Evolutionary conservation across 768 basidiomycete species (phyloP).

Genomic region (Mycena galopus): DNA sequence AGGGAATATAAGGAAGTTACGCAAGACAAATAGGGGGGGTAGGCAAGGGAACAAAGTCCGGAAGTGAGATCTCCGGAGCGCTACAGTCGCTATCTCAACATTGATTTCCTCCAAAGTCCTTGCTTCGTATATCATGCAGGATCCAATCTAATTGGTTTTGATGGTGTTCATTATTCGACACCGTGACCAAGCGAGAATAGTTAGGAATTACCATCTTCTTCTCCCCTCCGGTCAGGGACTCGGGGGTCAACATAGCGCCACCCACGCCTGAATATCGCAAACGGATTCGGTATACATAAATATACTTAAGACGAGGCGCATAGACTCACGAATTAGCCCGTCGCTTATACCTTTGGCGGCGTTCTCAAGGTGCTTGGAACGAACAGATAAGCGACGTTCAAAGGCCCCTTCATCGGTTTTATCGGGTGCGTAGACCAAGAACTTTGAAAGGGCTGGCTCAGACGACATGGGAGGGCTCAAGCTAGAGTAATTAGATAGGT

Average conservation of each 20-base stretch:
- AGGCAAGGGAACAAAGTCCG: too few relatives aligned
- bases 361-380: slow-evolving; percentile 63
- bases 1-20: too few relatives aligned
- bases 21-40: too few relatives aligned
- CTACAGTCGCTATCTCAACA: too few relatives aligned
- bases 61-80: too few relatives aligned
- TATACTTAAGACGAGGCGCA: too few relatives aligned
- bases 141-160: background rate
- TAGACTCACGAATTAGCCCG: slow-evolving; percentile 65
- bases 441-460: too few relatives aligned
- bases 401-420: slow-evolving; percentile 70
- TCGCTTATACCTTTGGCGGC: slow-evolving; percentile 56
- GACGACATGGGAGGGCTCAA: too few relatives aligned
- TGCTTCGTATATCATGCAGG: background rate
- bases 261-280: slow-evolving; percentile 61
- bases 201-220: slow-evolving; percentile 71
- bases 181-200: slow-evolving; percentile 56
- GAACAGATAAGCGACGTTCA: slow-evolving; percentile 67
- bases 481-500: too few relatives aligned
- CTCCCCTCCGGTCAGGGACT: slow-evolving; percentile 61
- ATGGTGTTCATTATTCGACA: background rate
- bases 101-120: background rate
- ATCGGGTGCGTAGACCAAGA: slow-evolving; percentile 78
- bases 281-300: background rate
- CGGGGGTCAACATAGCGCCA: slow-evolving; percentile 71